Evolutionary conservation across 2,329 filamentous ascomycete species (phyloP).

Genomic region (Epicoccum nigrum): DNA sequence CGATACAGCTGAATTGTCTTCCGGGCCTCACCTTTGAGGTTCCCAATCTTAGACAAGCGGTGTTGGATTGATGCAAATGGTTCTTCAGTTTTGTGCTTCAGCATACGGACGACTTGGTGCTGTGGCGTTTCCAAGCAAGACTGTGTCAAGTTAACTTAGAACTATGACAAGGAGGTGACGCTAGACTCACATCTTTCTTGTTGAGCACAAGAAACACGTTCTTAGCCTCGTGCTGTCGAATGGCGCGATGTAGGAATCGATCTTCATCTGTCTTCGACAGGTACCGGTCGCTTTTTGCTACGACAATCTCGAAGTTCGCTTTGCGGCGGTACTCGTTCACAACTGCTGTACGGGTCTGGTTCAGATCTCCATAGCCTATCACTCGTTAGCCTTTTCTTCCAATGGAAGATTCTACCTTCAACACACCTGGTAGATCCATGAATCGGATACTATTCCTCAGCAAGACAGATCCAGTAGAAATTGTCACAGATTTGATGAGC

Average conservation of each 20-base stretch:
- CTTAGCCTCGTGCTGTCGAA: background rate
- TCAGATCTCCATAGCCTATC: slow-evolving; percentile 23
- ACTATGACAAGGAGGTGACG: background rate
- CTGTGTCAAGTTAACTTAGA: background rate
- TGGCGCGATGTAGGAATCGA: background rate
- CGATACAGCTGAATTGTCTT: background rate
- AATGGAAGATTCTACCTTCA: background rate
- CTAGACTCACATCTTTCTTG: slow-evolving; percentile 16
- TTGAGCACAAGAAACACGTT: slow-evolving; percentile 22
- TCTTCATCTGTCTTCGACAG: background rate
- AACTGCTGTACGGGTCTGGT: slow-evolving; percentile 15
- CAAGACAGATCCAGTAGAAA: slow-evolving; percentile 19
- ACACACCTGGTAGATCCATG: slow-evolving; percentile 20
- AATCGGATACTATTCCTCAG: slow-evolving; percentile 7
- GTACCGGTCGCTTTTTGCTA: slow-evolving; percentile 6
- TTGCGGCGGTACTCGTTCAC: slow-evolving; percentile 17
- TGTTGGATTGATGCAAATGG: background rate
- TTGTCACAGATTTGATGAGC: slow-evolving; percentile 16
- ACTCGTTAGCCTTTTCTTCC: background rate
- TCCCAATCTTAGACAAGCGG: background rate
- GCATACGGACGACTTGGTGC: background rate
- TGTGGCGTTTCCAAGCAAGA: background rate
- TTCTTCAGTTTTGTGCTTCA: background rate
- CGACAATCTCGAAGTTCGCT: slow-evolving; percentile 20
- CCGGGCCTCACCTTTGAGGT: background rate